Evolutionary conservation across 2,329 filamentous ascomycete species (phyloP).

Genomic region (Cadophora sp.): DNA sequence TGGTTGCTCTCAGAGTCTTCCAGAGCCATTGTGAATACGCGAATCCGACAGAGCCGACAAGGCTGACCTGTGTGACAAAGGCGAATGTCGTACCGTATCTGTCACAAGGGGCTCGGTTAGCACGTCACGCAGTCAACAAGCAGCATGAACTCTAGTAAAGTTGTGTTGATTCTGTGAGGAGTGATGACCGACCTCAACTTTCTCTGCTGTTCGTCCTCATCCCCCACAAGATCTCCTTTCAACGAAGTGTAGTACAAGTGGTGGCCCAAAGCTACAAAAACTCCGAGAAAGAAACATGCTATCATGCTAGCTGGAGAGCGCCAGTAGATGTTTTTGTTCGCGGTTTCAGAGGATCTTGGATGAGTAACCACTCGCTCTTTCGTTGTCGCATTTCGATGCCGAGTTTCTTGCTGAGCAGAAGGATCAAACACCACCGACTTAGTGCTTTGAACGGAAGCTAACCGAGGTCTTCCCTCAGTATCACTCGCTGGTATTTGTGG

Average conservation of each 20-base stretch:
- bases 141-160: not conserved
- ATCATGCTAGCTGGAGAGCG: conserved; percentile 28
- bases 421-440: not conserved
- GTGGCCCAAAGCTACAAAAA: conserved; percentile 24
- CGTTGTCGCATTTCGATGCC: not conserved
- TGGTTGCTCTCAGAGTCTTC: conserved; percentile 24
- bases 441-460: not conserved
- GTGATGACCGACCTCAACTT: conserved; percentile 22
- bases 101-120: not conserved
- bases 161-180: too few relatives aligned
- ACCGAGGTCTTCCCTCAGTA: not conserved
- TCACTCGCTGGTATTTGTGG: not conserved
- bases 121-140: not conserved
- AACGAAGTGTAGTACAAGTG: conserved; percentile 25
- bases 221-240: conserved; percentile 24
- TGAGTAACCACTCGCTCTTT: not conserved
- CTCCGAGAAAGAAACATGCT: conserved; percentile 22
- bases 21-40: conserved; percentile 32
- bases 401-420: not conserved
- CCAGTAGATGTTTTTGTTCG: conserved; percentile 27
- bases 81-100: conserved; percentile 30
- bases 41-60: conserved; percentile 24
- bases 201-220: conserved; percentile 26
- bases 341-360: not conserved
- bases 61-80: conserved; percentile 25